These are phyloP conservation scores for Ceratocystis eucalypticola DNA, from an alignment of 2,329 filamentous ascomycete genomes.

Conservation along the genomic window DNA sequence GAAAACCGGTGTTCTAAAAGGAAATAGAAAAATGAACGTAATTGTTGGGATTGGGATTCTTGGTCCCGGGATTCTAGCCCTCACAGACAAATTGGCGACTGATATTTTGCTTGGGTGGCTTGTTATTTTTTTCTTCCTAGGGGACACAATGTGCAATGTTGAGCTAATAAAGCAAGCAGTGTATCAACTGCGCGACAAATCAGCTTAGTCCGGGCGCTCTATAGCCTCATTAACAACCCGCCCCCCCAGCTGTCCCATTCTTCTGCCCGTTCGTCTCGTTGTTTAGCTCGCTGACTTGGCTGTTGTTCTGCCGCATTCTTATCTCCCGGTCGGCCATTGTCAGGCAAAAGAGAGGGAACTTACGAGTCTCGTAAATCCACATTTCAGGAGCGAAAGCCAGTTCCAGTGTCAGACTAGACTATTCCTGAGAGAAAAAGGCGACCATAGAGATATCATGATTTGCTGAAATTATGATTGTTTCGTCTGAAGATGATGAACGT, in stretches of 20 bases:
- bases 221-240: too few species aligned
- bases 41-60: too few species aligned
- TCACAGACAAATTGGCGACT: too few species aligned
- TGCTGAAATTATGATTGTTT: slow-evolving; percentile 3
- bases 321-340: too few species aligned
- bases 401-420: not conserved
- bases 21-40: too few species aligned
- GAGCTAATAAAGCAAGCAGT: not conserved
- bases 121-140: not conserved
- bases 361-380: not conserved
- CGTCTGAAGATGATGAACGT: slow-evolving; percentile 1
- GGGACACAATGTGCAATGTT: not conserved
- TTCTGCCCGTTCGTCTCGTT: too few species aligned
- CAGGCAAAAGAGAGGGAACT: not conserved
- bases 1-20: too few species aligned
- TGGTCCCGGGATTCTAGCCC: too few species aligned
- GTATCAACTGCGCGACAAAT: slow-evolving; percentile 1
- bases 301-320: too few species aligned
- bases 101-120: not conserved
- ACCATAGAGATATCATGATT: not conserved
- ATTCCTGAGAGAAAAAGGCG: not conserved
- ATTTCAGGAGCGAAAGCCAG: not conserved
- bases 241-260: too few species aligned
- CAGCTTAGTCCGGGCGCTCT: not conserved
- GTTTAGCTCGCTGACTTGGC: too few species aligned